phyloP scores from a whole-genome alignment of 1,284 basidiomycete genomes.

The Cryptococcus amylolentus region DNA sequence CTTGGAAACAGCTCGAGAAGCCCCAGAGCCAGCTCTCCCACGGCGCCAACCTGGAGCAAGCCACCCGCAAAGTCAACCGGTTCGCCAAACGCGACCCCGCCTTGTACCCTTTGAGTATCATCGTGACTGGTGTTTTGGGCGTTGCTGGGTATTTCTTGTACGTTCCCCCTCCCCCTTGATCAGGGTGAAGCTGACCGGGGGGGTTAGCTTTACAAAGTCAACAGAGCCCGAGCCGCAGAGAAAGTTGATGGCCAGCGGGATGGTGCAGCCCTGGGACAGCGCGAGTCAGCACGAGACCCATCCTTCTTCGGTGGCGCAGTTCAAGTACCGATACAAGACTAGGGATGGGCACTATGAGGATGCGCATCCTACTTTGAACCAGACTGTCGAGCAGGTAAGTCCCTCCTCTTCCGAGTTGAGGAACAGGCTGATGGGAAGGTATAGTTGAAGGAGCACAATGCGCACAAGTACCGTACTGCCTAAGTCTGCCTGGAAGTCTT shows the following conservation, averaged over 20 bases:
- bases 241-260: constrained; percentile 28
- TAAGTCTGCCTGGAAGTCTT: constrained; percentile 1
- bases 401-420: not conserved
- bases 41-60: constrained; percentile 37
- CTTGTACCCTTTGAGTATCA: constrained; percentile 45
- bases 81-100: constrained; percentile 50
- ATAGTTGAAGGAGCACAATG: constrained; percentile 15
- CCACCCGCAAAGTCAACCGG: constrained; percentile 44
- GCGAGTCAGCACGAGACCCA: constrained; percentile 38
- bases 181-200: too few species aligned
- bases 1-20: constrained; percentile 3
- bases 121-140: constrained; percentile 42
- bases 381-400: constrained; percentile 37
- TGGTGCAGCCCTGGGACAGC: constrained; percentile 47
- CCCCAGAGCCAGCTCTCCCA: constrained; percentile 24
- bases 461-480: constrained; percentile 18
- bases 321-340: constrained; percentile 51
- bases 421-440: too few species aligned
- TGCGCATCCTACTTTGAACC: constrained; percentile 39
- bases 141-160: constrained; percentile 49
- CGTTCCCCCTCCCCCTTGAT: constrained; percentile 9
- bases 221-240: constrained; percentile 32
- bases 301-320: constrained; percentile 41
- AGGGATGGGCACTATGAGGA: constrained; percentile 47
- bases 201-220: constrained; percentile 39